Evolutionary conservation across 768 basidiomycete genomes (phyloP), one percentile per base, ranked within the genome.

Genomic region (Mycena albidolilacea): DNA sequence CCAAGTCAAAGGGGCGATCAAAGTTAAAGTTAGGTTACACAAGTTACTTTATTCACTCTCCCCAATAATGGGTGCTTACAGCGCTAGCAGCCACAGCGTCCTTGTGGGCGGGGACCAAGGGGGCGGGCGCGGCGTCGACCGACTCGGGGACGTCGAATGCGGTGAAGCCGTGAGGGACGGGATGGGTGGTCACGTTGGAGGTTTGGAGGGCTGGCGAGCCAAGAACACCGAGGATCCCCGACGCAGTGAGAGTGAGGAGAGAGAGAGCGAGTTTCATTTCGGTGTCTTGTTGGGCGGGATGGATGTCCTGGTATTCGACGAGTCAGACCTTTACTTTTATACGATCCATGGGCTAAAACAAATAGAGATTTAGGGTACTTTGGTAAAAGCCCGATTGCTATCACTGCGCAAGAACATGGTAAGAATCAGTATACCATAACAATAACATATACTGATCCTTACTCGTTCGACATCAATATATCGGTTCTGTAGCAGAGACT

Each of bases 61-160:
- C 71, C 67, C 71, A 72, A 67, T 69, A 72, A 23, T 69, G 59
- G 38, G 71, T 63, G 44, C 41, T 61, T 39, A 67, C 67, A 44
- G 57, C 67, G 66, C 58, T 55, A 19, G 30, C 58, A 30, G 52
- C 10, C 58, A 43, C 50, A 60, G 54, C 63, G 44, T 52, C 63
- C 63, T 64, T 52, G 30, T 64, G 30, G 48, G 63, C 48, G 46
- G 63, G 35, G 62, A 46, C 3, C 61, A 35, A 63, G 44, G 43
- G 44, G 41, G 63, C 48, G 21, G 63, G 63, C 17, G 63, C 46
- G 46, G 63, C 48, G 63, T 64, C 63, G 37, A 64, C 48, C 63
- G 63, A 64, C 48, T 52, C 63, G 63, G 44, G 37, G 63, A 64
- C 19, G 48, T 64, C 63, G 63, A 64, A 64, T 64, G 63, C 35